Conservation (phyloP, 805 yeast species). For the Lipomyces sp. region DNA sequence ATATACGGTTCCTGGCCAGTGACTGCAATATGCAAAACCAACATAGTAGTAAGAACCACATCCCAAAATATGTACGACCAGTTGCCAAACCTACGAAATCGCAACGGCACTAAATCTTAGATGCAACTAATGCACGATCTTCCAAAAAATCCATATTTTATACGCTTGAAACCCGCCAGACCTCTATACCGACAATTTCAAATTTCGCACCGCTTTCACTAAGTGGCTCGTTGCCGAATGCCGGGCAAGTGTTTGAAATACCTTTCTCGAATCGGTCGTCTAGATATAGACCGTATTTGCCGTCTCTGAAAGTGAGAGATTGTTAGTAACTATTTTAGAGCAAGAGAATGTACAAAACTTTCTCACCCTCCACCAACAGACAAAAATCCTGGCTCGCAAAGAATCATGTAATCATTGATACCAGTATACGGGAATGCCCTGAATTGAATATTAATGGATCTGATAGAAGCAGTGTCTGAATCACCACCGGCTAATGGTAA, state of each 20-base stretch:
- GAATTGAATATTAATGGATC: constrained; percentile 52
- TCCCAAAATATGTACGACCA: not conserved
- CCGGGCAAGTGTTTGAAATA: constrained; percentile 74
- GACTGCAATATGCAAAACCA: not conserved
- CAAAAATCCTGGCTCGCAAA: constrained; percentile 75
- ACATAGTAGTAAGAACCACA: not conserved
- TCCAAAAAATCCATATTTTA: not conserved
- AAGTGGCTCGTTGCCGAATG: constrained; percentile 88
- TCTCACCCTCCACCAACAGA: constrained; percentile 80
- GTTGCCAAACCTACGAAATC: not conserved
- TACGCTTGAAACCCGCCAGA: constrained; percentile 68
- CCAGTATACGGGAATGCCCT: constrained; percentile 89
- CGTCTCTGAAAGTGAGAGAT: constrained; percentile 50
- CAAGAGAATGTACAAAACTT: not conserved
- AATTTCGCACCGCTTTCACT: constrained; percentile 67
- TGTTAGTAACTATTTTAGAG: not conserved
- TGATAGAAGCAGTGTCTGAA: constrained; percentile 22
- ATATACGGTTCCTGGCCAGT: not conserved
- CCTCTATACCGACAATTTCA: constrained; percentile 74
- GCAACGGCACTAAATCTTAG: not conserved
- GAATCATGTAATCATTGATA: constrained; percentile 79
- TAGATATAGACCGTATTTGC: constrained; percentile 89
- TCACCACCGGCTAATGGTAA: constrained; percentile 51
- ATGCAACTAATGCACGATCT: not conserved
- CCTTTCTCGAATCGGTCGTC: constrained; percentile 77